Evolutionary conservation across 495 filamentous ascomycete species (phyloP), one percentile per base, ranked within the genome.

Genomic region (Acidomyces sp.): DNA sequence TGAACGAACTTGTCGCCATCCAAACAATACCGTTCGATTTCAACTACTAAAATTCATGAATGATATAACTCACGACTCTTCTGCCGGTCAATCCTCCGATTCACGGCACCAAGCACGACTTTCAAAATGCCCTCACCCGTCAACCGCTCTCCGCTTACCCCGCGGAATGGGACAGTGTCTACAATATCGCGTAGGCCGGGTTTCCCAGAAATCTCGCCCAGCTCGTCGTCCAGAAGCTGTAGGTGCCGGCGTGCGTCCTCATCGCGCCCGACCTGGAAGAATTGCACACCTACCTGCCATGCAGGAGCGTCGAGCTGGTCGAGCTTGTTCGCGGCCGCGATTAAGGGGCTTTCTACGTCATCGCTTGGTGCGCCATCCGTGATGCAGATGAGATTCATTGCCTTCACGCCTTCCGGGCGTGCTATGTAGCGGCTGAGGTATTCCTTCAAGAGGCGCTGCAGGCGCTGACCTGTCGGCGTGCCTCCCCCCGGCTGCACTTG

Each of bases 201-300:
- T 34, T 66, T 56, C 9, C 60, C 53, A 37, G 64, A 59, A 22
- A 62, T 52, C 39, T 65, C 66, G 6, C 61, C 68, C 22, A 96
- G 59, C 13, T 70, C 71, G 62, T 96, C 83, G 55, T 97, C 90
- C 28, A 97, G 63, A 31, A 78, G 72, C 62, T 73, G 57, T 41
- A 93, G 61, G 47, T 78, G 76, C 57, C 64, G 55, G 24, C 63
- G 62, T 0, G 86, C 90, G 0, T 49, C 62, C 4, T 58, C 48
- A 52, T 94, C 85, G 22, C 74, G 68, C 34, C 90, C 90, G 39
- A 96, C 80, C 64, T 97, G 90, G 63, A 97, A 90, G 63, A 97
- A 95, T 61, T 97, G 90, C 41, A 97, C 77, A 10, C 92, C 90
- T 10, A 95, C 66, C 62, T 97, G 90, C 69, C 83, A 82, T 18